Base-by-base conservation (phyloP, 2,329 filamentous ascomycete species). In the Fusarium metavorans region DNA sequence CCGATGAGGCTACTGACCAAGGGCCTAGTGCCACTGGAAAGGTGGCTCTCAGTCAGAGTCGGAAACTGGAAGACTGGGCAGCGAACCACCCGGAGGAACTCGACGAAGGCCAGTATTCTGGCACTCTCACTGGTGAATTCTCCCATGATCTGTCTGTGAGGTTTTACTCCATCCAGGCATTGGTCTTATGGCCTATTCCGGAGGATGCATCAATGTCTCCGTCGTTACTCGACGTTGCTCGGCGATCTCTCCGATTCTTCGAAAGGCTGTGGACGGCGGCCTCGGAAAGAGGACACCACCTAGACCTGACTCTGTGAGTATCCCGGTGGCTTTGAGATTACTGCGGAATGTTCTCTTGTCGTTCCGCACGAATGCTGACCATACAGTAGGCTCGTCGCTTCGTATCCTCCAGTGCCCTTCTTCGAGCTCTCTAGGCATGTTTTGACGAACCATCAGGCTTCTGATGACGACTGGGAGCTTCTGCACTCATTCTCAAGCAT, bases 351-450 rank as follows among this genome's bases (percentile, higher is more conserved):
- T 13, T 14, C 25, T 39, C 3, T 27, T 25, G 14, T 9, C 34
- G 18, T 14, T 16, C 5, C 13, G 25, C 25, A 7, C 11, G 6
- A 20, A 20, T 1, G 54, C 11, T 65, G 20, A 45, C 9, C 23
- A 25, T 20, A 7, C 7, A 56, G 2, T 11, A 69, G 67, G 6
- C 63, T 69, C 8, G 63, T 69, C 20, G 67, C 63, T 4, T 69
- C 67, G 27, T 69, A 69, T 35, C 64, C 67, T 45, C 64, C 64
- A 1, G 64, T 67, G 6, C 37, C 64, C 16, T 67, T 70, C 52
- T 70, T 70, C 34, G 64, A 70, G 41, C 50, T 67, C 16, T 52
- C 58, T 4, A 52, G 50, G 30, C 34, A 70, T 34, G n/a, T 48
- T 10, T 16, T 70, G 8, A 56, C 52, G 11, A 59, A 11, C 30